phyloP scores from a whole-genome alignment of 2,329 filamentous ascomycete species.

The Hymenoscyphus linearis region DNA sequence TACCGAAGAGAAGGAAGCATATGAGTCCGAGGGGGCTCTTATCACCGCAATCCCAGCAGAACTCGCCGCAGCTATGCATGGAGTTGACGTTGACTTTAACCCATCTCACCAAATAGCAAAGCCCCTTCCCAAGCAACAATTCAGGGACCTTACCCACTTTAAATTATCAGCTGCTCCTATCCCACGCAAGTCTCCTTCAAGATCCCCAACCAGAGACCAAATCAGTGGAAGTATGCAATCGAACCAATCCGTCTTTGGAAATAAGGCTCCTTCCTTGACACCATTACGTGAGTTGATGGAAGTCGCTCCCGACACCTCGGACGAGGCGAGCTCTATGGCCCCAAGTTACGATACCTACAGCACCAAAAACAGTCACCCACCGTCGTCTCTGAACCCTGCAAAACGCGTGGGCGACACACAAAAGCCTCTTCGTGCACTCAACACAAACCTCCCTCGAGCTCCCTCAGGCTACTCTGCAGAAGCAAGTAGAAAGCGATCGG shows the following conservation, averaged over 20 bases:
- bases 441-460: slow-evolving; percentile 9
- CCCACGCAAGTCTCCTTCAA: slow-evolving; percentile 15
- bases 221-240: slow-evolving; percentile 6
- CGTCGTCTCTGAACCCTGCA: slow-evolving; percentile 12
- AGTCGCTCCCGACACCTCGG: slow-evolving; percentile 27
- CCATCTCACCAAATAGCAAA: slow-evolving; percentile 12
- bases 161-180: slow-evolving; percentile 25
- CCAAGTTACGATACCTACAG: slow-evolving; percentile 19
- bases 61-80: slow-evolving; percentile 25
- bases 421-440: slow-evolving; percentile 13
- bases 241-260: slow-evolving; percentile 10
- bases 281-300: slow-evolving; percentile 33
- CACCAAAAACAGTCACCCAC: slow-evolving; percentile 11
- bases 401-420: slow-evolving; percentile 12
- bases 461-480: slow-evolving; percentile 15
- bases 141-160: slow-evolving; percentile 16
- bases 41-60: slow-evolving; percentile 22
- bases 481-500: slow-evolving; percentile 14
- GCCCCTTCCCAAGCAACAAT: slow-evolving; percentile 2
- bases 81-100: slow-evolving; percentile 20
- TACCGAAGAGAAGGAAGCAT: slow-evolving; percentile 26
- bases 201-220: slow-evolving; percentile 4
- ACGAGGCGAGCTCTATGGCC: slow-evolving; percentile 26
- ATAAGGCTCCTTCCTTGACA: slow-evolving; percentile 29
- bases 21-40: slow-evolving; percentile 10